These are phyloP conservation scores for Reticulascus tulasneorum DNA, from an alignment of 2,329 filamentous ascomycete genomes.

Conservation along the genomic window DNA sequence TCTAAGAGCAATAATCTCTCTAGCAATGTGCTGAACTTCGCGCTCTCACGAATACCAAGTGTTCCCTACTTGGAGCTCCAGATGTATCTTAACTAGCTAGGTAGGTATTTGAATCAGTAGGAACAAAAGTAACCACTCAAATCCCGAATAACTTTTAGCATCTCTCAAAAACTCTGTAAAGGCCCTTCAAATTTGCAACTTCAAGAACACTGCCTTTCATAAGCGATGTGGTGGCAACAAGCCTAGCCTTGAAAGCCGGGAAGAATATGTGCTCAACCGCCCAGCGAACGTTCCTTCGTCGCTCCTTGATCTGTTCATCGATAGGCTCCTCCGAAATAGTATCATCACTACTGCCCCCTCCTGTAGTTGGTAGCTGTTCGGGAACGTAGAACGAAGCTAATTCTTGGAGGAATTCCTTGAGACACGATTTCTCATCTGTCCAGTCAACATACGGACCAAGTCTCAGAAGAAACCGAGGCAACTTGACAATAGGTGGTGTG, in stretches of 20 bases:
- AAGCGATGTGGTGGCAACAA: conserved; percentile 77
- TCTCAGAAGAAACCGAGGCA: conserved; percentile 82
- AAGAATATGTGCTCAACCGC: conserved; percentile 85
- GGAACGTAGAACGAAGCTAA: conserved; percentile 88
- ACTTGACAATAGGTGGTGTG: conserved; percentile 76
- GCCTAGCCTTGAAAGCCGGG: conserved; percentile 75
- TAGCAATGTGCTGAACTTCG: too few relatives aligned
- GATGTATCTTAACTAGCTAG: too few relatives aligned
- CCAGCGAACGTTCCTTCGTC: conserved; percentile 66
- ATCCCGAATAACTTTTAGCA: conserved; percentile 60
- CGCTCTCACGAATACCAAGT: too few relatives aligned
- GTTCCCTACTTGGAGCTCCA: too few relatives aligned
- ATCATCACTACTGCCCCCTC: conserved; percentile 21
- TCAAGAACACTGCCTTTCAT: conserved; percentile 75
- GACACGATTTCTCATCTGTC: conserved; percentile 79
- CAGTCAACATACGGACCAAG: conserved; percentile 88
- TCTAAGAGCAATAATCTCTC: too few relatives aligned
- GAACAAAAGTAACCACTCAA: too few relatives aligned
- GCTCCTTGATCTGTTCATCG: conserved; percentile 47
- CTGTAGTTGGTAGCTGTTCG: conserved; percentile 66
- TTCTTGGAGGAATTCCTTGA: conserved; percentile 79
- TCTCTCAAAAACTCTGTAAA: conserved; percentile 93
- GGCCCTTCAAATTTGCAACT: conserved; percentile 83
- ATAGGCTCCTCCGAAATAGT: conserved; percentile 26
- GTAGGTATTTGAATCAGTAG: too few relatives aligned